Percentiles rank a stretch among this genome's conserved stretches.
phyloP scores from a whole-genome alignment of 176 grass and related monocot genomes.

The Alopecurus myosuroides region DNA sequence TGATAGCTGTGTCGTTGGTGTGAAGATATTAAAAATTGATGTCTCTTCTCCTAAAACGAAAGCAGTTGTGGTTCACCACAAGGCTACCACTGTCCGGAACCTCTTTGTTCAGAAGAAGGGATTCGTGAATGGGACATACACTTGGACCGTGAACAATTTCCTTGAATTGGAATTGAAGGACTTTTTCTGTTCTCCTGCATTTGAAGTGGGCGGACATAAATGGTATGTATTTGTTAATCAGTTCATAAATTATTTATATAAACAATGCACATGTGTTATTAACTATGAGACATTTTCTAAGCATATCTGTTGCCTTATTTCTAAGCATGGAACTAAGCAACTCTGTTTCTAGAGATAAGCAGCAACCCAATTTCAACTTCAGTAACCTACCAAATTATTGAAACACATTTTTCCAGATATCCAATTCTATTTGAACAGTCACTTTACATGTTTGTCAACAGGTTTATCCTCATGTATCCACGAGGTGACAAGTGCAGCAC shows the following conservation, averaged over 20 bases:
- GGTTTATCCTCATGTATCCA: slow-evolving; percentile 14
- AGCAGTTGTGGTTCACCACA: background rate
- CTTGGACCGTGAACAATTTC: slow-evolving; percentile 22
- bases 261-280: background rate
- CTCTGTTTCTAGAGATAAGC: background rate
- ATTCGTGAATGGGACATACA: slow-evolving; percentile 21
- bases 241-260: background rate
- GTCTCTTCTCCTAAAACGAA: slow-evolving; percentile 1
- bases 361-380: background rate
- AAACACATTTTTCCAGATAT: background rate
- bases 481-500: background rate
- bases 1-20: slow-evolving; percentile 33
- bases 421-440: background rate
- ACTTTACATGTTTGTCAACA: slow-evolving; percentile 5
- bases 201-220: slow-evolving; percentile 13
- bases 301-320: background rate
- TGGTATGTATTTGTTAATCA: background rate
- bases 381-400: background rate
- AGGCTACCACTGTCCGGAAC: background rate
- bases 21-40: slow-evolving; percentile 10
- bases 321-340: background rate
- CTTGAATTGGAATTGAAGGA: background rate
- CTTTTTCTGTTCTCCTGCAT: background rate
- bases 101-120: slow-evolving; percentile 32
- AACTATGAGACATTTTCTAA: background rate